A percentile compares a stretch with the other conserved stretches of the same genome.
phyloP scores from a whole-genome alignment of 2,329 filamentous ascomycete genomes.

The Trichothecium sympodiale region DNA sequence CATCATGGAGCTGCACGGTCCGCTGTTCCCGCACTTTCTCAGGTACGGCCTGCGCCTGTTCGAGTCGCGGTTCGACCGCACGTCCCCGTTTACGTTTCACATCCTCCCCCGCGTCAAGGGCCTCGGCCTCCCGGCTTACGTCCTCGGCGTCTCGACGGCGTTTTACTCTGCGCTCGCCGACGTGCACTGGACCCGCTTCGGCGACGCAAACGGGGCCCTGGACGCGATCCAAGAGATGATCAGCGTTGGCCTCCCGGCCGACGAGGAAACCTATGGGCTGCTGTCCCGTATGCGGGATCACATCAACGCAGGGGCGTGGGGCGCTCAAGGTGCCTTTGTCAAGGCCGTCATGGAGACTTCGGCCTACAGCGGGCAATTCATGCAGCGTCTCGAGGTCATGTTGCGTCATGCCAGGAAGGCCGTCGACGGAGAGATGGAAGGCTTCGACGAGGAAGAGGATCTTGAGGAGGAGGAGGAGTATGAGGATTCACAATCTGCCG shows the following conservation, averaged over 20 bases:
- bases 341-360: conserved; percentile 25
- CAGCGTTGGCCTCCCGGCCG: conserved; percentile 46
- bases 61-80: conserved; percentile 41
- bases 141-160: conserved; percentile 57
- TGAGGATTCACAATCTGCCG: too few species aligned
- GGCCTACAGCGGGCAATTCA: conserved; percentile 19
- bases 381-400: conserved; percentile 16
- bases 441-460: too few species aligned
- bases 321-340: conserved; percentile 25
- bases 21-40: conserved; percentile 53
- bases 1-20: conserved; percentile 47
- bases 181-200: conserved; percentile 49
- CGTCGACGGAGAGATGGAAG: too few species aligned
- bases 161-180: conserved; percentile 59
- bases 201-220: conserved; percentile 44
- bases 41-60: conserved; percentile 45
- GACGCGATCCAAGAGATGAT: conserved; percentile 56
- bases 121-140: conserved; percentile 57
- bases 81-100: conserved; percentile 48
- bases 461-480: too few species aligned
- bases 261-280: conserved; percentile 22
- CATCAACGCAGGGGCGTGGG: conserved; percentile 22
- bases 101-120: conserved; percentile 57
- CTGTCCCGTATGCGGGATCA: conserved; percentile 19
- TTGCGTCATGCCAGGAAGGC: conserved; percentile 6